Evolutionary conservation across 2,329 filamentous ascomycete species (phyloP), one percentile per base, ranked within the genome.

Genomic region (Ilyonectria sp.): DNA sequence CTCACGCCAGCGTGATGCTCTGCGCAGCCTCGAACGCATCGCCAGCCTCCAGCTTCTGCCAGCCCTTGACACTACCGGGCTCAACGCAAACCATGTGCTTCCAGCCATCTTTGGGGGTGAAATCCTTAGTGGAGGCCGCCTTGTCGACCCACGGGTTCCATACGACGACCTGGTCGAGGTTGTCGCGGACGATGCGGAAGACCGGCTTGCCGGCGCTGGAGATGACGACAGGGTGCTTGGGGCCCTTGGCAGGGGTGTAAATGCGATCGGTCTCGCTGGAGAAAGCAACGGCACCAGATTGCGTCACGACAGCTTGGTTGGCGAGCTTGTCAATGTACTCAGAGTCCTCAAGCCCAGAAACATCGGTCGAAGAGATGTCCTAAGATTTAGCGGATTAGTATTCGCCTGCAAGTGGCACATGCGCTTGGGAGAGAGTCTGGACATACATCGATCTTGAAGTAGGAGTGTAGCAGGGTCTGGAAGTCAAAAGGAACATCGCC

Each of bases 111-210:
- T 97, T 93, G 56, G 96, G 96, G 65, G 88, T 89, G 79, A 98
- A 98, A 81, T 99, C 96, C 59, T 85, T 90, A 83, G 97, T 97
- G 6, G 87, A 87, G 74, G 90, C 89, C 1, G 93, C 90, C 85
- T 97, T 97, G 70, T 95, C 93, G 46, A 87, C 86, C 94, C 95
- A 98, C 2, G 96, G 96, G 82, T 99, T 99, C 96, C 96, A 99
- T 33, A 98, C 93, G 1, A 98, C 95, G 17, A 96, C 91, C 73
- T 98, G 94, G 69, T 89, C 88, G 72, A 99, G 87, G 72, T 94
- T 95, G 81, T 98, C 94, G 69, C 96, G 90, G 46, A 92, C 89
- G 62, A 98, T 86, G 67, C 91, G 90, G 83, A 93, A 94, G 57
- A 87, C 84, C 15, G 90, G 85, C 76, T 87, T 87, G 67, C 89